Evolutionary conservation across 768 basidiomycete species (phyloP), one percentile per base, ranked within the genome.

Genomic region (Mycena rosella): DNA sequence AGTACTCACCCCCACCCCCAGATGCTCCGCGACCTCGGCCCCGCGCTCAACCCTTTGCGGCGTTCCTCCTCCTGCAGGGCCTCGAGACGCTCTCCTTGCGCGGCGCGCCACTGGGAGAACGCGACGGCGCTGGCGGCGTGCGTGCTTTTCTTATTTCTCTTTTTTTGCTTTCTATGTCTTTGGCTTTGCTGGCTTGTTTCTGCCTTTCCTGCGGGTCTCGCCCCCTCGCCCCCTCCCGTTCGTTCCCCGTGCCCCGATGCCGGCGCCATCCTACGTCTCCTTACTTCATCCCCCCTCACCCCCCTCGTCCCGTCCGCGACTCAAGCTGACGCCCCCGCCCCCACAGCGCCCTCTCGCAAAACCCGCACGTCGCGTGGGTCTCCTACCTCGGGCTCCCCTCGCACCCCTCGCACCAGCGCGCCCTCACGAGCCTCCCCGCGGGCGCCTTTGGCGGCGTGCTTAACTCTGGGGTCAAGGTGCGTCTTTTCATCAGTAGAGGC

Each of bases 41-140:
- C 84, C n/a, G 72, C 80, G 11, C 67, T 87, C 52, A 87, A 85
- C 88, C 88, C 14, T 86, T 88, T 71, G 83, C 77, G 0, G 85
- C 86, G 5, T 88, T 88, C 74, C 78, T 87, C 13, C 79, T 88
- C 11, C 69, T 89, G 3, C 86, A 87, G 64, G 88, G 88, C 20
- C 78, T 89, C 24, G 88, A 89, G 77, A 89, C 88, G 11, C 82
- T 89, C 52, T 84, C 82, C 60, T 75, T 89, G 88, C 22, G 84
- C 80, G 30, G 78, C 86, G 76, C 74, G 87, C 42, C 89, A 90
- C 66, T 82, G 77, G 32, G 74, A 80, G 18, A 89, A 90, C 71
- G 84, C 86, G 0, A 78, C 87, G 14, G 77, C 76, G 10, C 77
- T 90, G 20, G 88, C 89, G 0, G 76, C 70, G 74, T 80, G n/a